Percentiles rank a stretch among this genome's conserved stretches.
phyloP scores from a whole-genome alignment of 768 basidiomycete species.

The Tephrocybe sp. region DNA sequence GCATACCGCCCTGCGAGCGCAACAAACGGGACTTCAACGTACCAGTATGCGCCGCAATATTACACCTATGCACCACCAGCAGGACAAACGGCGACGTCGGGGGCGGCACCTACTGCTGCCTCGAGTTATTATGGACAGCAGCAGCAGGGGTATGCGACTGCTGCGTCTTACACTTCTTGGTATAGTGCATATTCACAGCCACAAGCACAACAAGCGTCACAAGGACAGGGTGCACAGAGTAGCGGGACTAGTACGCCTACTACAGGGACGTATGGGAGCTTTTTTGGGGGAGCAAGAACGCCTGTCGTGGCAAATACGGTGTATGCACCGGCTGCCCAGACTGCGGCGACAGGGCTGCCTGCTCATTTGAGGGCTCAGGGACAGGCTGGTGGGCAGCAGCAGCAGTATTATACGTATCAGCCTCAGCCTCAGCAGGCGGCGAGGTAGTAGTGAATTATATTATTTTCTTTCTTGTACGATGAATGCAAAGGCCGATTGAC shows the following conservation, averaged over 20 bases:
- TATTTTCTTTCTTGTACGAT: too few species aligned
- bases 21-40: background rate
- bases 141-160: constrained; percentile 32
- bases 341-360: constrained; percentile 27
- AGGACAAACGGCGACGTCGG: constrained; percentile 5
- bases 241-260: constrained; percentile 46
- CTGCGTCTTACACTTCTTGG: constrained; percentile 31
- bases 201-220: constrained; percentile 4
- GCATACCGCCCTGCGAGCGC: constrained; percentile 14
- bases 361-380: constrained; percentile 26
- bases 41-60: constrained; percentile 33
- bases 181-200: constrained; percentile 28
- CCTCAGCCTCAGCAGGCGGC: constrained; percentile 5
- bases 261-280: constrained; percentile 23
- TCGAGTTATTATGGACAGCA: constrained; percentile 33
- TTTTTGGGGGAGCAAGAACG: constrained; percentile 21
- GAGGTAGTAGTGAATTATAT: constrained; percentile 1
- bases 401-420: constrained; percentile 27
- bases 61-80: constrained; percentile 14
- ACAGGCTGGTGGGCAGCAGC: constrained; percentile 12
- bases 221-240: constrained; percentile 26
- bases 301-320: constrained; percentile 29
- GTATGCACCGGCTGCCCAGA: constrained; percentile 11
- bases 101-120: constrained; percentile 27
- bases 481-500: background rate